Evolutionary conservation across 164 flowering plant genomes (phyloP).

Genomic region (Platanus orientalis): DNA sequence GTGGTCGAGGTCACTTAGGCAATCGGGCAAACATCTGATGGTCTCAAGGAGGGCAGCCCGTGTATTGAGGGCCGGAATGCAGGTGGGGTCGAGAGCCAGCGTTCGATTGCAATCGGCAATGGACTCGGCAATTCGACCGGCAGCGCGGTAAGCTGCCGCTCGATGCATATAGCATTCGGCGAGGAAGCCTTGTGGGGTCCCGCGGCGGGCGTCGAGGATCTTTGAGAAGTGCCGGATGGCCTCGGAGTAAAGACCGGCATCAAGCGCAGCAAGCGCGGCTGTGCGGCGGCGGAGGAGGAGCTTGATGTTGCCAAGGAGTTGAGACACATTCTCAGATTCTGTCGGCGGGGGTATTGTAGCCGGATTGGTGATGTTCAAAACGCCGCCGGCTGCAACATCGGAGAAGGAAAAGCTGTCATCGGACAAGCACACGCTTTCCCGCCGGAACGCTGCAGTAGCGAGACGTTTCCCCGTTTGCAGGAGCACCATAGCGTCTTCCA

Average conservation of each 20-base stretch:
- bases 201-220: slow-evolving; percentile 78
- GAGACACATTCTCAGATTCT: slow-evolving; percentile 52
- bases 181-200: slow-evolving; percentile 79
- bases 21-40: slow-evolving; percentile 71
- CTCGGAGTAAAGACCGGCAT: slow-evolving; percentile 82
- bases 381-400: slow-evolving; percentile 18
- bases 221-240: slow-evolving; percentile 94
- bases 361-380: slow-evolving; percentile 11
- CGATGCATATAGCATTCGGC: slow-evolving; percentile 86
- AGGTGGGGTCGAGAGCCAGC: slow-evolving; percentile 69
- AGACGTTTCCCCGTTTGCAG: slow-evolving; percentile 93
- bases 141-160: slow-evolving; percentile 60
- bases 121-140: slow-evolving; percentile 77
- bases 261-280: slow-evolving; percentile 87
- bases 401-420: slow-evolving; percentile 78
- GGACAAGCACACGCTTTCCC: slow-evolving; percentile 67
- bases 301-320: slow-evolving; percentile 74
- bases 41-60: slow-evolving; percentile 69
- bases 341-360: slow-evolving; percentile 31
- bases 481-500: slow-evolving; percentile 95
- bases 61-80: slow-evolving; percentile 64
- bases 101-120: slow-evolving; percentile 86
- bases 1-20: slow-evolving; percentile 88
- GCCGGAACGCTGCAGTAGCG: slow-evolving; percentile 75
- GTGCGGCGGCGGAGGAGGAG: slow-evolving; percentile 83